A percentile compares a stretch with the other conserved stretches of the same genome.
Evolutionary conservation across 768 basidiomycete genomes (phyloP).

Genomic region (Ramaria rubella): DNA sequence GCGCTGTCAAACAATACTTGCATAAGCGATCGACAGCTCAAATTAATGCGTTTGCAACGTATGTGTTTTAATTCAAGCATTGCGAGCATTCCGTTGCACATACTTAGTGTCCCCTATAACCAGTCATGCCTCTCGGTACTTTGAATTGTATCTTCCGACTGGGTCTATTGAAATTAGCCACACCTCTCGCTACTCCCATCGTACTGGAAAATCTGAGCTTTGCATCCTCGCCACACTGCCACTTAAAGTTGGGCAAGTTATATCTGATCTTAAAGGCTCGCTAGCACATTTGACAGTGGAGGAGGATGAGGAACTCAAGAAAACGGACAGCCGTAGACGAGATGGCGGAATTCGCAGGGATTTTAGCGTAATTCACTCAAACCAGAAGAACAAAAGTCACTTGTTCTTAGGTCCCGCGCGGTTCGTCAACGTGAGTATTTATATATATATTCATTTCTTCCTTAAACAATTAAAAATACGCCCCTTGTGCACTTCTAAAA

Average conservation of each 20-base stretch:
- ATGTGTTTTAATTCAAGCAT: slow-evolving; percentile 32
- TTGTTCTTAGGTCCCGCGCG: slow-evolving; percentile 86
- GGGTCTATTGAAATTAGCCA: slow-evolving; percentile 86
- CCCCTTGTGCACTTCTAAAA: not conserved
- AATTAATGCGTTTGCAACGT: slow-evolving; percentile 90
- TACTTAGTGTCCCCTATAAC: not conserved
- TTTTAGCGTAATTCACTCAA: slow-evolving; percentile 88
- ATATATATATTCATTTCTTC: too few species aligned
- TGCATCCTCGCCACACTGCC: slow-evolving; percentile 79
- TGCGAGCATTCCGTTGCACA: not conserved
- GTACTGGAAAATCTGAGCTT: slow-evolving; percentile 82
- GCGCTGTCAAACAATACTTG: slow-evolving; percentile 71
- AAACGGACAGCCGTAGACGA: slow-evolving; percentile 60
- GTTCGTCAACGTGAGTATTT: slow-evolving; percentile 75
- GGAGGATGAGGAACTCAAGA: slow-evolving; percentile 81
- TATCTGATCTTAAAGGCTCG: slow-evolving; percentile 84
- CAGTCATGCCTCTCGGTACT: slow-evolving; percentile 84
- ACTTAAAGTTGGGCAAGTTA: slow-evolving; percentile 60
- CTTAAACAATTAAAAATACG: slow-evolving; percentile 12
- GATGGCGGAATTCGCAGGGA: slow-evolving; percentile 67
- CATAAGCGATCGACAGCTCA: slow-evolving; percentile 73
- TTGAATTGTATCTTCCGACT: slow-evolving; percentile 77
- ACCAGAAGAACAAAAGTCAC: slow-evolving; percentile 88
- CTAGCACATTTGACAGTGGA: slow-evolving; percentile 84
- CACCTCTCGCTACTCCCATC: slow-evolving; percentile 80